Percentiles rank a stretch among this genome's conserved stretches.
Evolutionary conservation across 371 early-diverging fungal genomes (phyloP).

Genomic region (Lichtheimia hyalospora): DNA sequence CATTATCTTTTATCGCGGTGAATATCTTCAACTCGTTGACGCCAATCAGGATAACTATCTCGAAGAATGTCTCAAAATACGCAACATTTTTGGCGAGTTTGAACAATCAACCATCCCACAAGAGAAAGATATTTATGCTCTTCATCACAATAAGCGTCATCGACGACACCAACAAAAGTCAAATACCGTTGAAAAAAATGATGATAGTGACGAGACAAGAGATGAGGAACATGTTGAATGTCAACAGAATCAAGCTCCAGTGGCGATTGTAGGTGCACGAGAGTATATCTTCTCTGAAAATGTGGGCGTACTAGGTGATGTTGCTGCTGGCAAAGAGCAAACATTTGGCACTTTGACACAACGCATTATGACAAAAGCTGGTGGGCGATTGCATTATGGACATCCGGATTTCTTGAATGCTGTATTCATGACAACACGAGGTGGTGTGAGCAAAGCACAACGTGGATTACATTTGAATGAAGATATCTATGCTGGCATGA

Average conservation of each 20-base stretch:
- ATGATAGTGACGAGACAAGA: no score
- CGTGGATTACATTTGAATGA: constrained; percentile 90
- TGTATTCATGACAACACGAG: constrained; percentile 85
- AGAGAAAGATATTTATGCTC: constrained; percentile 55
- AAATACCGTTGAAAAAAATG: not conserved
- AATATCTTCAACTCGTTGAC: constrained; percentile 86
- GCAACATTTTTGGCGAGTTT: constrained; percentile 89
- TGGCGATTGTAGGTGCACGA: constrained; percentile 89
- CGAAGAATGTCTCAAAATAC: constrained; percentile 88
- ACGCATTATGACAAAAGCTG: constrained; percentile 85
- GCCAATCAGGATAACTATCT: constrained; percentile 94
- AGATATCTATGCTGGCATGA: constrained; percentile 94
- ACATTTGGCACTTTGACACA: constrained; percentile 89
- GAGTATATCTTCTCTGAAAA: constrained; percentile 91
- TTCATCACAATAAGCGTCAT: not conserved
- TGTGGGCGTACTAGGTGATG: constrained; percentile 85
- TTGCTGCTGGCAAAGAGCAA: constrained; percentile 90
- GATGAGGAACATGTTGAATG: not conserved
- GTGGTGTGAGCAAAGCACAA: constrained; percentile 88
- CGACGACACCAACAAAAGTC: not conserved
- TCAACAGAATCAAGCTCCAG: constrained; percentile 50
- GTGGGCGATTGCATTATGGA: constrained; percentile 83
- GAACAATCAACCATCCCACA: constrained; percentile 54
- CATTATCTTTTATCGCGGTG: constrained; percentile 85
- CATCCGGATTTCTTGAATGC: constrained; percentile 92